Conservation (phyloP, 108 stramenopile genomes). For the Cyclotella distinguenda region DNA sequence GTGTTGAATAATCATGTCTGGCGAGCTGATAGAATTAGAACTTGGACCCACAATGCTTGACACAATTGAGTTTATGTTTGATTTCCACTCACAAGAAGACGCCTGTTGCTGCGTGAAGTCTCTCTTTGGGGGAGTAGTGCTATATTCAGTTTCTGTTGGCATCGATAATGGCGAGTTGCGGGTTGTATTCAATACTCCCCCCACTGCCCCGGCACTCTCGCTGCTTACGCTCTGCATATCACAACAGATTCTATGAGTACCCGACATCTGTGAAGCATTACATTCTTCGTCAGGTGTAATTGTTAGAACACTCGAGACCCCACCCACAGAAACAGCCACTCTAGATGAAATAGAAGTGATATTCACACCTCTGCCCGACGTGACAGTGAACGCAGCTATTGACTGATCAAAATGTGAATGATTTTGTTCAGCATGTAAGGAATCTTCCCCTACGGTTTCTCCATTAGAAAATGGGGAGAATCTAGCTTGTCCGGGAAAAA, state of each 20-base stretch:
- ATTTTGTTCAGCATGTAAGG: background rate
- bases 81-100: constrained; percentile 14
- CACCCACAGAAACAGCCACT: constrained; percentile 70
- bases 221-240: background rate
- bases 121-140: background rate
- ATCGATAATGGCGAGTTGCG: constrained; percentile 34
- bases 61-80: constrained; percentile 32
- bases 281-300: no score
- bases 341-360: constrained; percentile 9
- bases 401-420: background rate
- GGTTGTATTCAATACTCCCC: constrained; percentile 37
- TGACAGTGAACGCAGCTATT: background rate
- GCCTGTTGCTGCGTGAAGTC: background rate
- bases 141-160: constrained; percentile 7
- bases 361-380: background rate
- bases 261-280: no score
- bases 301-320: no score
- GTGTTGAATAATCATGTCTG: background rate
- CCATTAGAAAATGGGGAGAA: no score
- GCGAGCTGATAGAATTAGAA: background rate
- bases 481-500: constrained; percentile 10
- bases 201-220: constrained; percentile 9
- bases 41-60: constrained; percentile 10
- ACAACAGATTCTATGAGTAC: no score
- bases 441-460: constrained; percentile 5